Percentiles rank a stretch among this genome's conserved stretches.
These are phyloP conservation scores for Solanum chacoense DNA, from an alignment of 305 asterid genomes.

Conservation along the genomic window DNA sequence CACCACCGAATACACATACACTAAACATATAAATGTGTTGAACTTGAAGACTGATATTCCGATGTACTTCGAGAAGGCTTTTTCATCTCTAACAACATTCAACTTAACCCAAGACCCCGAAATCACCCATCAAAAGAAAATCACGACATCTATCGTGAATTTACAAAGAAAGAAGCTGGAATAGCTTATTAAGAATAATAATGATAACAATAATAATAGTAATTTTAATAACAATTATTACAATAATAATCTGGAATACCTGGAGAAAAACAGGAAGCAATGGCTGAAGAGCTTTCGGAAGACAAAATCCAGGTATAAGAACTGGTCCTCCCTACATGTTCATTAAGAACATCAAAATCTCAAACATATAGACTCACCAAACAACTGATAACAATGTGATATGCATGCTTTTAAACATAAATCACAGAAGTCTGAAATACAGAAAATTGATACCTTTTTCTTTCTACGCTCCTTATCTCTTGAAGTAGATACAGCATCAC, in stretches of 20 bases:
- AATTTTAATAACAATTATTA: neutral
- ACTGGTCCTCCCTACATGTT: slow-evolving; percentile 75
- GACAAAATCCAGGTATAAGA: slow-evolving; percentile 91
- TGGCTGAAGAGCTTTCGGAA: slow-evolving; percentile 97
- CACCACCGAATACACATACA: neutral
- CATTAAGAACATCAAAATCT: slow-evolving; percentile 9
- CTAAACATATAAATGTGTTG: neutral
- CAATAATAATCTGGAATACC: slow-evolving; percentile 30
- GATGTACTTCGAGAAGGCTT: neutral
- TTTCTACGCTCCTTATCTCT: slow-evolving; percentile 92
- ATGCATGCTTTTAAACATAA: neutral
- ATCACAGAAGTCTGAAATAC: neutral
- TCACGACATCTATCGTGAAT: neutral
- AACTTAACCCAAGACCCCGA: neutral
- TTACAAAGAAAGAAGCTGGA: slow-evolving; percentile 1
- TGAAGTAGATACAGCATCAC: slow-evolving; percentile 97
- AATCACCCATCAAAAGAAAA: neutral
- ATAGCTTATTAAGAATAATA: slow-evolving; percentile 61
- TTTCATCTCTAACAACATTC: neutral
- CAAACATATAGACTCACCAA: neutral
- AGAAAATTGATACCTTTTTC: slow-evolving; percentile 38
- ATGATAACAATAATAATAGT: slow-evolving; percentile 6
- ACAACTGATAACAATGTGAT: neutral
- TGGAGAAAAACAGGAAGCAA: slow-evolving; percentile 82
- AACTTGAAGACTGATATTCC: neutral